Percentiles rank a stretch among this genome's conserved stretches.
Conservation (phyloP, 202 grass and related monocot genomes). For the Zizania palustris region DNA sequence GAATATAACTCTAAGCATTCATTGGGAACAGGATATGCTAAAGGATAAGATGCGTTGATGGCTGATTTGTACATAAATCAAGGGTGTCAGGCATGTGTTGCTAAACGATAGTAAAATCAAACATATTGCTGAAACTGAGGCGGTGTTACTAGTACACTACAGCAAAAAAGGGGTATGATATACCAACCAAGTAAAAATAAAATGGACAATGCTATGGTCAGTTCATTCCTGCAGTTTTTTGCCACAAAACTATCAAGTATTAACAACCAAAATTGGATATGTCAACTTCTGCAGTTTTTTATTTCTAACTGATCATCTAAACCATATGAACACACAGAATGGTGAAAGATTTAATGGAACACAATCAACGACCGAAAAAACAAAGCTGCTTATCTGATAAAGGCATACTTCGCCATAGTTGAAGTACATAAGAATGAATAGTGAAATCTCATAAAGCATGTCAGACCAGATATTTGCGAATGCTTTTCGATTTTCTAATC, state of each 20-base stretch:
- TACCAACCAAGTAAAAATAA: neutral
- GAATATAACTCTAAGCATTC: slow-evolving; percentile 20
- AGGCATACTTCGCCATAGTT: slow-evolving; percentile 83
- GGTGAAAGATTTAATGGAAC: slow-evolving; percentile 13
- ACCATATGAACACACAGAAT: slow-evolving; percentile 3
- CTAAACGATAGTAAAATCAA: slow-evolving; percentile 34
- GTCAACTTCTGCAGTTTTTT: neutral
- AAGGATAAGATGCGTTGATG: slow-evolving; percentile 10
- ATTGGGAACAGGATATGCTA: slow-evolving; percentile 6
- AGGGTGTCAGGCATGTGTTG: neutral
- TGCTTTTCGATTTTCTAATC: slow-evolving; percentile 86
- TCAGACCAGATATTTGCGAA: slow-evolving; percentile 98
- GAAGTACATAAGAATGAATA: slow-evolving; percentile 91
- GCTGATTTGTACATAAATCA: neutral
- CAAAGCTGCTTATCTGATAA: slow-evolving; percentile 30
- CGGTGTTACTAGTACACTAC: neutral
- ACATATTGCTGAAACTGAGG: slow-evolving; percentile 1
- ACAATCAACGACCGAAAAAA: neutral
- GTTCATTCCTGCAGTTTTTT: neutral
- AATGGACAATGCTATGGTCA: neutral
- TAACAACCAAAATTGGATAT: neutral
- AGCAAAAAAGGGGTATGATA: slow-evolving; percentile 12
- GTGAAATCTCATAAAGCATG: slow-evolving; percentile 65
- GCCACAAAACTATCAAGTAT: neutral
- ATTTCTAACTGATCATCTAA: slow-evolving; percentile 10